A percentile compares a stretch with the other conserved stretches of the same genome.
These are phyloP conservation scores for Fusarium nisikadoi DNA, from an alignment of 2,329 filamentous ascomycete species.

Conservation along the genomic window DNA sequence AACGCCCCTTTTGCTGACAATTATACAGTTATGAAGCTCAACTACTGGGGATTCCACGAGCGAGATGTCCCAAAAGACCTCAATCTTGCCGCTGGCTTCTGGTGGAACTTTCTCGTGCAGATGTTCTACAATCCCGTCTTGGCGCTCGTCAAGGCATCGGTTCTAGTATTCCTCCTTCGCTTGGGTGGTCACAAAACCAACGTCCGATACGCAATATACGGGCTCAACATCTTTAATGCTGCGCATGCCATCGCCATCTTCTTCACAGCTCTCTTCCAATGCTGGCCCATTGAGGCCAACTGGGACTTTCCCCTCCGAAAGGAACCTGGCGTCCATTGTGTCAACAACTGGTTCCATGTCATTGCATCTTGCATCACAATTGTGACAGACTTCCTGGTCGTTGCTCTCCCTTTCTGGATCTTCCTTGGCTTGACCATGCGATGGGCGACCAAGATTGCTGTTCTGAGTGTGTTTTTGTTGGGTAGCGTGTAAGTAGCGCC, in stretches of 20 bases:
- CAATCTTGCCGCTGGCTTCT: slow-evolving; percentile 34
- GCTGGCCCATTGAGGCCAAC: slow-evolving; percentile 49
- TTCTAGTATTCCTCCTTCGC: slow-evolving; percentile 57
- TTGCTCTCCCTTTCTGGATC: slow-evolving; percentile 54
- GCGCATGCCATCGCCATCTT: slow-evolving; percentile 51
- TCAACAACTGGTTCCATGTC: slow-evolving; percentile 49
- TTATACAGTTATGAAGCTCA: slow-evolving; percentile 44
- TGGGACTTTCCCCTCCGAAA: slow-evolving; percentile 44
- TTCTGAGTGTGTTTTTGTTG: slow-evolving; percentile 53
- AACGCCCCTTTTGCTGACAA: fast-evolving
- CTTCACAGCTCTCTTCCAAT: slow-evolving; percentile 54
- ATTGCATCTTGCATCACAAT: slow-evolving; percentile 52
- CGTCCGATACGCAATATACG: slow-evolving; percentile 24
- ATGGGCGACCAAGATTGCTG: slow-evolving; percentile 50
- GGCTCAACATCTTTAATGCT: slow-evolving; percentile 41
- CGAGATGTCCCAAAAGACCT: slow-evolving; percentile 37
- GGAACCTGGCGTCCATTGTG: slow-evolving; percentile 47
- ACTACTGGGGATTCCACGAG: slow-evolving; percentile 47
- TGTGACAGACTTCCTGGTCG: slow-evolving; percentile 53
- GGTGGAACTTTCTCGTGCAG: slow-evolving; percentile 54
- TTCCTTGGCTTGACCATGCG: slow-evolving; percentile 54
- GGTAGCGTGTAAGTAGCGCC: slow-evolving; percentile 48
- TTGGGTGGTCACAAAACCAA: slow-evolving; percentile 52
- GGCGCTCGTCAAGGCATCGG: slow-evolving; percentile 57
- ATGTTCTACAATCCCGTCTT: slow-evolving; percentile 58